phyloP scores from a whole-genome alignment of 1,139 yeast species.

The Zygoascus meyerae region DNA sequence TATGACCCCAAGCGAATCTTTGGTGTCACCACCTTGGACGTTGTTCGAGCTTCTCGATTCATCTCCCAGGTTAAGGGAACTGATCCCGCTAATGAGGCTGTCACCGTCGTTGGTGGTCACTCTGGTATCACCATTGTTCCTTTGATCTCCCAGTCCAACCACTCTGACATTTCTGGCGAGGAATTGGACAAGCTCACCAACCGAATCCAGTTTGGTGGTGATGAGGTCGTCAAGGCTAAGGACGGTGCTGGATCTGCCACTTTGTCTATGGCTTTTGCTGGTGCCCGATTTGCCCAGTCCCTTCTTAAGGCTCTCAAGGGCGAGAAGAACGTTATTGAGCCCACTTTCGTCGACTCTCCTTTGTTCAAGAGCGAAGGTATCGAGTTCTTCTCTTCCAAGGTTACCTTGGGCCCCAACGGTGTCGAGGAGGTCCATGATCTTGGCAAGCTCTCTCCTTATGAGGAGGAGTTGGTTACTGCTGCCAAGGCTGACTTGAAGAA shows the following conservation, averaged over 20 bases:
- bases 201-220: slow-evolving; percentile 98
- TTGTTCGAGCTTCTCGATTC: slow-evolving; percentile 90
- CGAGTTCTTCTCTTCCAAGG: slow-evolving; percentile 87
- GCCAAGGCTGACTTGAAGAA: slow-evolving; percentile 77
- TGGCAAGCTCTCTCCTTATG: slow-evolving; percentile 29
- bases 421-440: slow-evolving; percentile 54
- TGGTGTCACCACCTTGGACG: slow-evolving; percentile 96
- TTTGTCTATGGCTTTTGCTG: slow-evolving; percentile 97
- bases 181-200: slow-evolving; percentile 65
- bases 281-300: slow-evolving; percentile 87
- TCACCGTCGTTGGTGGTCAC: slow-evolving; percentile 90
- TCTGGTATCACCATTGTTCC: slow-evolving; percentile 98
- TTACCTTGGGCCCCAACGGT: slow-evolving; percentile 79
- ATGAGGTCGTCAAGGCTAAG: slow-evolving; percentile 97
- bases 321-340: slow-evolving; percentile 65
- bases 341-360: slow-evolving; percentile 47
- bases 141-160: slow-evolving; percentile 66
- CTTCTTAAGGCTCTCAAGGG: slow-evolving; percentile 61
- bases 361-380: slow-evolving; percentile 29
- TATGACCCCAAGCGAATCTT: slow-evolving; percentile 89
- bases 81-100: slow-evolving; percentile 56
- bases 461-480: slow-evolving; percentile 57
- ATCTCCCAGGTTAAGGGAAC: slow-evolving; percentile 63
- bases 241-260: slow-evolving; percentile 99
- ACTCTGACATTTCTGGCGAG: slow-evolving; percentile 45